Evolutionary conservation across 768 basidiomycete species (phyloP).

Genomic region (Pleurotus giganteus): DNA sequence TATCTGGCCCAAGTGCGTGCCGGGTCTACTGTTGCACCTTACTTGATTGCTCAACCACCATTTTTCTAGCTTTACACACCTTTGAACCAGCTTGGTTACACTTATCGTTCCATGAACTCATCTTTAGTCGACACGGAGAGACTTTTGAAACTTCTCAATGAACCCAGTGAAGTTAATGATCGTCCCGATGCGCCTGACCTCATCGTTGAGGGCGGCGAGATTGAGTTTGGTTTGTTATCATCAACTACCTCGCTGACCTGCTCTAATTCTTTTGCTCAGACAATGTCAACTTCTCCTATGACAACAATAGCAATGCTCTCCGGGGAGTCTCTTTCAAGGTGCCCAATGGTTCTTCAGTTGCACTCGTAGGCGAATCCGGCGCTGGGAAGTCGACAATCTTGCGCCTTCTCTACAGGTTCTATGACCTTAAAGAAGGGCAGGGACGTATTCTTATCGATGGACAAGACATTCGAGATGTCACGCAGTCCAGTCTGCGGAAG

Average conservation of each 20-base stretch:
- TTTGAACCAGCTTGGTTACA: slow-evolving; percentile 73
- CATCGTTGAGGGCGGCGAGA: slow-evolving; percentile 68
- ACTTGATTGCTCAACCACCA: no score
- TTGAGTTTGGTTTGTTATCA: slow-evolving; percentile 74
- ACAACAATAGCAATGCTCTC: slow-evolving; percentile 65
- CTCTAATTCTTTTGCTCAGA: slow-evolving; percentile 37
- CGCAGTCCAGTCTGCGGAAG: slow-evolving; percentile 73
- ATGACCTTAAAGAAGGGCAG: slow-evolving; percentile 79
- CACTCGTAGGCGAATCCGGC: slow-evolving; percentile 84
- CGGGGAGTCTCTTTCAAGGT: slow-evolving; percentile 85
- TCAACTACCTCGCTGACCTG: background rate
- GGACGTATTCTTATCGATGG: slow-evolving; percentile 84
- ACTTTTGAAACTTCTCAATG: slow-evolving; percentile 75
- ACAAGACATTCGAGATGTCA: slow-evolving; percentile 82
- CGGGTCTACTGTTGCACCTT: background rate
- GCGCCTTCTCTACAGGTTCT: slow-evolving; percentile 89
- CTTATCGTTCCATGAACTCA: slow-evolving; percentile 76
- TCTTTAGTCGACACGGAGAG: slow-evolving; percentile 82
- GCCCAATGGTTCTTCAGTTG: slow-evolving; percentile 83
- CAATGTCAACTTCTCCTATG: slow-evolving; percentile 87
- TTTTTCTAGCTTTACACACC: slow-evolving; percentile 61
- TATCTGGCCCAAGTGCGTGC: slow-evolving; percentile 71
- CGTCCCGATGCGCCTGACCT: slow-evolving; percentile 73
- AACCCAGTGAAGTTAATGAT: slow-evolving; percentile 84
- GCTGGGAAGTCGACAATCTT: slow-evolving; percentile 82